Percentiles rank a stretch among this genome's conserved stretches.
These are phyloP conservation scores for Botryotinia globosa DNA, from an alignment of 2,329 filamentous ascomycete species.

Conservation along the genomic window DNA sequence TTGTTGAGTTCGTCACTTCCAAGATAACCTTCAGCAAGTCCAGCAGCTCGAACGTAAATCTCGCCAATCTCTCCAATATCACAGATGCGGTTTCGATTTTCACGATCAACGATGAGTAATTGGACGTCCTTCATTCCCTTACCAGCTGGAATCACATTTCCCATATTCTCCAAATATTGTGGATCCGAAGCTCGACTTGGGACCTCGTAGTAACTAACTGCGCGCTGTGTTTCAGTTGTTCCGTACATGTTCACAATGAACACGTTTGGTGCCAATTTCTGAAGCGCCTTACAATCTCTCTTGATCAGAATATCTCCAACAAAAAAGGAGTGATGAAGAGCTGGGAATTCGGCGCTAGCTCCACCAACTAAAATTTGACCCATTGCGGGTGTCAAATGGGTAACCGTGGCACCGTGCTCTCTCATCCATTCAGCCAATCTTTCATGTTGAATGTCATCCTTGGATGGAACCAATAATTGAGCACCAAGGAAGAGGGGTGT, in stretches of 20 bases:
- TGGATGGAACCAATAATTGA: constrained; percentile 71
- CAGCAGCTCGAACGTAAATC: constrained; percentile 77
- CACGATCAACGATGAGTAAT: constrained; percentile 75
- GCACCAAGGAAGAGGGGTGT: constrained; percentile 86
- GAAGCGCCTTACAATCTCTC: constrained; percentile 74
- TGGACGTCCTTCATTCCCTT: constrained; percentile 88
- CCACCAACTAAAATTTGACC: constrained; percentile 90
- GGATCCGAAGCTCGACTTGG: constrained; percentile 63
- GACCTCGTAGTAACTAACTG: constrained; percentile 80
- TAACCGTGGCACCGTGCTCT: constrained; percentile 70
- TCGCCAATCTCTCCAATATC: constrained; percentile 80
- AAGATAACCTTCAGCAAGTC: constrained; percentile 77
- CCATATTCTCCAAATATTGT: constrained; percentile 59
- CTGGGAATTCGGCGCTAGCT: constrained; percentile 71
- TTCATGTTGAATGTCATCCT: constrained; percentile 84
- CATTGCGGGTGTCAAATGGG: constrained; percentile 94
- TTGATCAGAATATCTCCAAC: constrained; percentile 89
- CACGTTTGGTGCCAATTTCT: constrained; percentile 70
- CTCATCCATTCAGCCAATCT: constrained; percentile 85
- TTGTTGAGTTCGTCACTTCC: constrained; percentile 37
- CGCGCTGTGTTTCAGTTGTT: constrained; percentile 78
- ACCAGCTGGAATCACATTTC: constrained; percentile 78
- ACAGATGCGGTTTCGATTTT: constrained; percentile 65
- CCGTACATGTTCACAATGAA: constrained; percentile 85
- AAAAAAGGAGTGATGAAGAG: constrained; percentile 78